Percentiles rank a stretch among this genome's conserved stretches.
phyloP scores from a whole-genome alignment of 2,329 filamentous ascomycete genomes.

The Fonsecaea pedrosoi region DNA sequence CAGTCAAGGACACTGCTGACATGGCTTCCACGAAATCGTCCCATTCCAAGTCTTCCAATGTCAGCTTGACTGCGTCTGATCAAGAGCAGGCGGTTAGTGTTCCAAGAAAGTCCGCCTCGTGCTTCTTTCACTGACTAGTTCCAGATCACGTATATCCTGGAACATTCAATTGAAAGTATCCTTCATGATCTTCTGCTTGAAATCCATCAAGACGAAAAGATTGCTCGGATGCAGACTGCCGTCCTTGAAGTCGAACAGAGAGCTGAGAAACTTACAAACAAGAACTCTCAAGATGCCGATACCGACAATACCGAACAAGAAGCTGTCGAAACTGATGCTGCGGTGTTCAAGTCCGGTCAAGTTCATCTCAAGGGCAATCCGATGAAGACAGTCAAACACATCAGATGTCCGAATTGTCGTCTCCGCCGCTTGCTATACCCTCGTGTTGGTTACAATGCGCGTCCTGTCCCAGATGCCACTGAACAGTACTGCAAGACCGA shows the following conservation, averaged over 20 bases:
- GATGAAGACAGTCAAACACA: conserved; percentile 64
- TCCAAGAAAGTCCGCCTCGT: neutral
- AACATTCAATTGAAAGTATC: conserved; percentile 65
- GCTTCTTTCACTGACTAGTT: conserved; percentile 22
- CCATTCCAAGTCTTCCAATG: conserved; percentile 20
- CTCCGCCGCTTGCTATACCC: conserved; percentile 66
- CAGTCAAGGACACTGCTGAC: conserved; percentile 23
- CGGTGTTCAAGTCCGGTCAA: conserved; percentile 60
- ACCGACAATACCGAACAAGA: conserved; percentile 43
- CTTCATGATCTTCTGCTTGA: conserved; percentile 65
- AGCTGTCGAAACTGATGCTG: conserved; percentile 57
- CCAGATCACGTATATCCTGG: conserved; percentile 54
- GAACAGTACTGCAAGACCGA: conserved; percentile 63
- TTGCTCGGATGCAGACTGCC: conserved; percentile 63
- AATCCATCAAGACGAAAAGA: conserved; percentile 66
- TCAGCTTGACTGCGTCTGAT: conserved; percentile 30
- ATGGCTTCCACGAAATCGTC: conserved; percentile 28
- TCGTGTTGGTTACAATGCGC: conserved; percentile 58
- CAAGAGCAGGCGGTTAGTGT: conserved; percentile 33
- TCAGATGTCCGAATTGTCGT: conserved; percentile 66
- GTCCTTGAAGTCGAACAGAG: conserved; percentile 52
- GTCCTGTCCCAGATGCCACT: conserved; percentile 56
- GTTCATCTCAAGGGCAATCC: conserved; percentile 64
- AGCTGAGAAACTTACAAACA: conserved; percentile 45
- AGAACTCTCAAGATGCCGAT: conserved; percentile 44